A percentile compares a stretch with the other conserved stretches of the same genome.
Conservation (phyloP, 202 grass and related monocot genomes). For the Panicum virgatum region DNA sequence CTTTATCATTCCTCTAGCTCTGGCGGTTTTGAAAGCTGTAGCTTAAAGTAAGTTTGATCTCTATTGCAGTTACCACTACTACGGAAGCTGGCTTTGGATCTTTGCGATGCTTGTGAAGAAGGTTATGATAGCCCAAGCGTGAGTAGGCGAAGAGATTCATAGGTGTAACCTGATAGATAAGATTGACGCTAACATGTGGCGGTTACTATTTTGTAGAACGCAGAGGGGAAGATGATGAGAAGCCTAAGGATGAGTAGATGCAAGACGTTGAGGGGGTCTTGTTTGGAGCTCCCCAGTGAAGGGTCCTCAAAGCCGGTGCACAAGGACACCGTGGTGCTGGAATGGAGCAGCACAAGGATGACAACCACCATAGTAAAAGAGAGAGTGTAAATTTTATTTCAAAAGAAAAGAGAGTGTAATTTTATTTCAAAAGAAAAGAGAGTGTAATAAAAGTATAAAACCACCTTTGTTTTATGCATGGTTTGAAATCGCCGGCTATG, state of each 20-base stretch:
- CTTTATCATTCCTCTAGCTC: neutral
- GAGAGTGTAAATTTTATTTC: no score
- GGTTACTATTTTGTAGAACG: slow-evolving; percentile 34
- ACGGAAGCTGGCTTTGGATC: slow-evolving; percentile 64
- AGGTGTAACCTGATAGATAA: neutral
- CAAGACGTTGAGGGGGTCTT: slow-evolving; percentile 52
- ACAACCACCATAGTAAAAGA: slow-evolving; percentile 64
- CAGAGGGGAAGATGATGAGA: slow-evolving; percentile 46
- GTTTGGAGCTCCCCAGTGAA: slow-evolving; percentile 32
- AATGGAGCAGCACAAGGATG: slow-evolving; percentile 59
- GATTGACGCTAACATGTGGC: neutral
- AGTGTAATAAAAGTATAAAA: slow-evolving; percentile 20
- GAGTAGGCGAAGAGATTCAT: slow-evolving; percentile 26
- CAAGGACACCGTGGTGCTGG: slow-evolving; percentile 72
- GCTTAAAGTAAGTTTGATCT: neutral
- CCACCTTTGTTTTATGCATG: no score
- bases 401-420: no score
- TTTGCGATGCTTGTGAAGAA: slow-evolving; percentile 75
- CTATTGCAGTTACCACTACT: slow-evolving; percentile 62
- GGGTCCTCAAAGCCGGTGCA: slow-evolving; percentile 57
- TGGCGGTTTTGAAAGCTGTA: neutral
- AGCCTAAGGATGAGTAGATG: slow-evolving; percentile 71
- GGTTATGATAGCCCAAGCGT: slow-evolving; percentile 77
- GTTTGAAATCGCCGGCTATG: no score
- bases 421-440: no score